These are phyloP conservation scores for Colletotrichum karsti DNA, from an alignment of 2,329 filamentous ascomycete species.

Conservation along the genomic window DNA sequence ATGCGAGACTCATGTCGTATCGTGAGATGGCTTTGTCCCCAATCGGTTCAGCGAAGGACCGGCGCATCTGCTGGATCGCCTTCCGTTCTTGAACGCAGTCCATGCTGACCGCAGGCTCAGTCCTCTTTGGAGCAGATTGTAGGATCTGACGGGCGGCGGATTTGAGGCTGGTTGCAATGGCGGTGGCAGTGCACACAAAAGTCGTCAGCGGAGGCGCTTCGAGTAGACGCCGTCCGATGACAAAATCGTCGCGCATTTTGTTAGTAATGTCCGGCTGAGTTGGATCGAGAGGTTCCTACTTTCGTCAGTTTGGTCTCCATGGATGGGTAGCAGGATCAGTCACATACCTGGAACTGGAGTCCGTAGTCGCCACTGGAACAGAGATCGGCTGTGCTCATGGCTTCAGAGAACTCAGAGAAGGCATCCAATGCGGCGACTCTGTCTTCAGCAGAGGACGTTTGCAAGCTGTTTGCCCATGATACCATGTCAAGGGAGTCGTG, in stretches of 20 bases:
- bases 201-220: constrained; percentile 49
- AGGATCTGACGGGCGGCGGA: constrained; percentile 17
- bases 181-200: constrained; percentile 32
- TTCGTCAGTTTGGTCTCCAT: constrained; percentile 18
- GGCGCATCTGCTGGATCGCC: constrained; percentile 46
- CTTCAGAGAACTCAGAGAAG: constrained; percentile 63
- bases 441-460: constrained; percentile 31
- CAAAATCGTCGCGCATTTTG: constrained; percentile 59
- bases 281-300: constrained; percentile 65
- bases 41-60: constrained; percentile 39
- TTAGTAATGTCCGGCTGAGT: constrained; percentile 65
- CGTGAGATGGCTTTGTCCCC: constrained; percentile 47
- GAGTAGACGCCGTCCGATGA: constrained; percentile 56
- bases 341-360: constrained; percentile 43
- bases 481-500: constrained; percentile 49
- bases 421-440: constrained; percentile 51
- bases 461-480: constrained; percentile 44
- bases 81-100: constrained; percentile 40
- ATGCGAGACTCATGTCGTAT: constrained; percentile 64
- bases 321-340: neutral
- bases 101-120: neutral
- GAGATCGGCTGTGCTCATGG: constrained; percentile 73
- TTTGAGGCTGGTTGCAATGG: constrained; percentile 21
- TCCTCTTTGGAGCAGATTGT: neutral
- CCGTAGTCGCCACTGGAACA: constrained; percentile 60